Conservation (phyloP, 768 basidiomycete species). For the Rhizopogon roseolus region DNA sequence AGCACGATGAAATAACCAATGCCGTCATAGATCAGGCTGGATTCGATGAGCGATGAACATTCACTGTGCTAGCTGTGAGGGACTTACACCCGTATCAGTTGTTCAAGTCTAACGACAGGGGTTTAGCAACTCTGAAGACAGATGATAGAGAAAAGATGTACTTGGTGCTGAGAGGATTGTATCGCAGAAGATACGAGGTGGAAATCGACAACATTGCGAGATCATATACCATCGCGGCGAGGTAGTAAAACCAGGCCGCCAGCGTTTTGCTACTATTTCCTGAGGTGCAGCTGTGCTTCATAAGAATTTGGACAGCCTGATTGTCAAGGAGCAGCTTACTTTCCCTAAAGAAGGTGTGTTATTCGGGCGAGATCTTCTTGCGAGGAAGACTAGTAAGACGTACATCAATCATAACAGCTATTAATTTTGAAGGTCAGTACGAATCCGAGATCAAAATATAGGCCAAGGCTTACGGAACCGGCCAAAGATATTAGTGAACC, state of each 20-base stretch:
- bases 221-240: constrained; percentile 55
- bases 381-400: constrained; percentile 4
- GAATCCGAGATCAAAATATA: constrained; percentile 2
- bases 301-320: background rate
- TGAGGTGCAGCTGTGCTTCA: constrained; percentile 40
- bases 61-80: background rate
- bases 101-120: constrained; percentile 14
- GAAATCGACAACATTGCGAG: constrained; percentile 45
- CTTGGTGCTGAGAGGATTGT: constrained; percentile 28
- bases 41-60: background rate
- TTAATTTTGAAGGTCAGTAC: constrained; percentile 1
- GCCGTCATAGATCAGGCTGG: constrained; percentile 66
- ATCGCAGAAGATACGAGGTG: constrained; percentile 45
- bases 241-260: constrained; percentile 53
- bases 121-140: constrained; percentile 1
- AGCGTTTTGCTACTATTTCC: constrained; percentile 29
- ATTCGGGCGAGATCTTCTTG: constrained; percentile 3
- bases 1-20: constrained; percentile 56
- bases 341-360: constrained; percentile 23
- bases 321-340: constrained; percentile 18
- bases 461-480: constrained; percentile 39
- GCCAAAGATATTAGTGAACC: constrained; percentile 48
- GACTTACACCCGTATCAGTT: constrained; percentile 23
- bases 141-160: constrained; percentile 4
- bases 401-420: constrained; percentile 16